Conservation (phyloP, 2,329 filamentous ascomycete genomes). For the Fusarium buxicola region DNA sequence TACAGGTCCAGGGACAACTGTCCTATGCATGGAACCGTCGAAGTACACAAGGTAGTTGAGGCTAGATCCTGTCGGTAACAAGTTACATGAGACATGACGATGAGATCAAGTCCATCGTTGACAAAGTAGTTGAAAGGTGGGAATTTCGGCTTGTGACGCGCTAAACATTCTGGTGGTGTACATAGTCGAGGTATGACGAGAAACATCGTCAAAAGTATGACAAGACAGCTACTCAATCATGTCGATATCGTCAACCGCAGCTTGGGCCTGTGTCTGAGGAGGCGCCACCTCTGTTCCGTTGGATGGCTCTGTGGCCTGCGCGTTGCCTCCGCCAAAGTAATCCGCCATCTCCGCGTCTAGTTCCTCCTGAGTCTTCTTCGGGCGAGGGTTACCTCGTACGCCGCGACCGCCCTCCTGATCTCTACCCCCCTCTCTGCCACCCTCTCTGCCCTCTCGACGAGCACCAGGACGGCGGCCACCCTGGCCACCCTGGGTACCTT, state of each 20-base stretch:
- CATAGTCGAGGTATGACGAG: slow-evolving; percentile 33
- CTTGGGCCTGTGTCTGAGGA: slow-evolving; percentile 36
- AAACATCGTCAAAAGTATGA: slow-evolving; percentile 17
- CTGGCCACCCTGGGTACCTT: slow-evolving; percentile 50
- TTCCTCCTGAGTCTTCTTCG: slow-evolving; percentile 90
- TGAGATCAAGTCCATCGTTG: slow-evolving; percentile 13
- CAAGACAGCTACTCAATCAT: slow-evolving; percentile 70
- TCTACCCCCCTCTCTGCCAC: slow-evolving; percentile 45
- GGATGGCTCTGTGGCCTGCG: slow-evolving; percentile 51
- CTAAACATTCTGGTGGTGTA: slow-evolving; percentile 45
- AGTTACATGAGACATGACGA: slow-evolving; percentile 1
- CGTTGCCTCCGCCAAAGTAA: slow-evolving; percentile 74
- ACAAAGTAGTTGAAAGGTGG: slow-evolving; percentile 26
- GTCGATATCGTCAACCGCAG: slow-evolving; percentile 69
- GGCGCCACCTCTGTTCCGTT: slow-evolving; percentile 46
- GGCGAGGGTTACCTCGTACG: slow-evolving; percentile 63
- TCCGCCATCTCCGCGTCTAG: slow-evolving; percentile 97
- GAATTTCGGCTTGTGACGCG: slow-evolving; percentile 26
- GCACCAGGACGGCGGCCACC: slow-evolving; percentile 64
- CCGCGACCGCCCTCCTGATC: slow-evolving; percentile 53
- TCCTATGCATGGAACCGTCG: slow-evolving; percentile 44
- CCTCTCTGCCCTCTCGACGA: slow-evolving; percentile 55
- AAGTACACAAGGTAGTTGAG: slow-evolving; percentile 22
- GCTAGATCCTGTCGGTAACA: background rate
- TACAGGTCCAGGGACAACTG: slow-evolving; percentile 33